Base-by-base conservation (phyloP, 106 monocot species). In the Dendrobium catenatum region DNA sequence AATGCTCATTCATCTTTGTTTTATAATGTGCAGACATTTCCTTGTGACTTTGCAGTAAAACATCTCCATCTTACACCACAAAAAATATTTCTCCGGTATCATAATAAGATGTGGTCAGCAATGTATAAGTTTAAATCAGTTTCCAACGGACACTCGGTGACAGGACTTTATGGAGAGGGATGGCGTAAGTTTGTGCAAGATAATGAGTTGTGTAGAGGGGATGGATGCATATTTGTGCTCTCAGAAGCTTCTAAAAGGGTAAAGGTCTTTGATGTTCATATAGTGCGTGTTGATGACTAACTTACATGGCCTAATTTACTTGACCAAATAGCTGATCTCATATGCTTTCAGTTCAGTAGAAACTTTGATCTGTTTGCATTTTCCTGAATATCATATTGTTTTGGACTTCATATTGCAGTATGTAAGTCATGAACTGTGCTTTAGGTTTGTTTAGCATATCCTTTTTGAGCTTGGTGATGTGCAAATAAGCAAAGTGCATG, bases 151-250 rank as follows among this genome's bases (percentile, higher is more conserved):
- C 15, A 5, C 4, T 42, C 40, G 4, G 5, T 74, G 7, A 29
- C 42, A 6, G 40, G 74, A 18, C 0, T 40, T 74, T 74, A 7
- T 68, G 74, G 74, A 6, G 13, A 19, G 16, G 9, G 42, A 40
- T 74, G 74, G 74, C 33, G 18, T 5, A 15, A 42, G 74, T 74
- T 74, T 42, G 74, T 40, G 37, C 1, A 17, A 41, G 74, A 74
- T 40, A 74, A 74, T 17, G 42, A 18, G 40, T 16, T 74, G 74
- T 13, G 20, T 6, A 41, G 42, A 43, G 74, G 74, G 16, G 42
- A 74, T 74, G 41, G 19, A 29, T 74, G 74, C 41, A 19, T 74
- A 19, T 74, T 74, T 74, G 74, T 40, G 74, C 42, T 74, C 18
- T 11, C 74, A 18, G 74, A 19, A 26, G 7, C 37, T 37, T 37